Evolutionary conservation across 1,139 yeast genomes (phyloP), one percentile per base, ranked within the genome.

Genomic region (Hemisphaericaspora subhashii): DNA sequence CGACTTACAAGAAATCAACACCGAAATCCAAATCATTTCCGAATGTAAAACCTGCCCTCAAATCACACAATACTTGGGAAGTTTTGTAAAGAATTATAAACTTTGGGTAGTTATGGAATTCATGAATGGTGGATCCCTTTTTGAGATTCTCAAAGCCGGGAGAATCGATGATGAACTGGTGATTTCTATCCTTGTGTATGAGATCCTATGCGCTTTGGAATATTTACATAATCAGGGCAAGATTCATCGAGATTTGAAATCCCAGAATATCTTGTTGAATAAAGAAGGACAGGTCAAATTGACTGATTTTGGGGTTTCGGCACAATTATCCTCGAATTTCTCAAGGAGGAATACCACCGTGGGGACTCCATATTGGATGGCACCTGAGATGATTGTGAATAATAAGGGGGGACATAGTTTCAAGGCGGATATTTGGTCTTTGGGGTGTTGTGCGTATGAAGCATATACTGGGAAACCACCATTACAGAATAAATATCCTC

Each of bases 301-400:
- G 39, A 96, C 97, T 2, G 99, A 94, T 62, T 92, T 92, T 65
- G 99, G 98, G 1, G 95, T 92, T 3, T 94, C 97, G 1, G 86
- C 90, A 14, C 96, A 84, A 62, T 75, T 83, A 39, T 85, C 89
- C 22, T 86, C 80, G 53, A 87, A 81, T 60, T 73, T 86, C 59
- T 86, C 84, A 36, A 77, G 81, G 41, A 58, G 96, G 48, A 83
- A 86, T 52, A 92, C 98, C 0, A 92, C 95, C 54, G 98, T 92
- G 7, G 98, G 99, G 0, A 92, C 98, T 0, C 98, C 99, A 1
- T 92, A 90, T 58, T 92, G 98, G 94, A 94, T 94, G 98, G 95
- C 98, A 0, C 98, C 98, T 0, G 99, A 94, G 54, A 95, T 92
- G 2, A 85, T 92, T 32, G 66, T 81, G 52, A 96, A 88, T 57